A percentile compares a stretch with the other conserved stretches of the same genome.
These are phyloP conservation scores for Xylaria longipes DNA, from an alignment of 495 filamentous ascomycete species.

Conservation along the genomic window DNA sequence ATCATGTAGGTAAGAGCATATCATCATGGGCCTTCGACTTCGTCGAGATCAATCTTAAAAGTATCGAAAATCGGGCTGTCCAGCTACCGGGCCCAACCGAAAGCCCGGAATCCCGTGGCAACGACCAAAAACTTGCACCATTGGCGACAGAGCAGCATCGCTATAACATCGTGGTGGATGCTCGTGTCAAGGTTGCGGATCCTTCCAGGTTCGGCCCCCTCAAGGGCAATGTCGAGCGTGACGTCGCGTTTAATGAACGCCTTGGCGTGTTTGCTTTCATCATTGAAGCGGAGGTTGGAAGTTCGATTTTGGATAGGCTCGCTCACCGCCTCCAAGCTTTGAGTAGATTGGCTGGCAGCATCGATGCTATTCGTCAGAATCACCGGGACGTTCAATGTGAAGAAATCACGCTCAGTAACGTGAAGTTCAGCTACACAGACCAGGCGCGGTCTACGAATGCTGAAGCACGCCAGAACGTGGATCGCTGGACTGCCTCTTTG, in stretches of 20 bases:
- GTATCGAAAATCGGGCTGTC: constrained; percentile 38
- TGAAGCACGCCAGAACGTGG: constrained; percentile 28
- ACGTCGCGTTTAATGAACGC: constrained; percentile 63
- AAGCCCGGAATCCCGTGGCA: constrained; percentile 20
- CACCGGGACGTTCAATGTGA: constrained; percentile 57
- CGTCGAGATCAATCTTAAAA: constrained; percentile 60
- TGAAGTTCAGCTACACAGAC: constrained; percentile 67
- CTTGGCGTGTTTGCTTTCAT: constrained; percentile 66
- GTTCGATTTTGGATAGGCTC: constrained; percentile 60
- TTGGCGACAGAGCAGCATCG: constrained; percentile 39
- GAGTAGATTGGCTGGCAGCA: constrained; percentile 67
- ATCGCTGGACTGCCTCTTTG: constrained; percentile 48
- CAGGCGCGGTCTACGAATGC: constrained; percentile 24
- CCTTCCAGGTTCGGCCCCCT: constrained; percentile 54
- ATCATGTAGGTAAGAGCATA: constrained; percentile 26
- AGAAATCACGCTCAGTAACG: constrained; percentile 62
- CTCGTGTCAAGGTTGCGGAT: constrained; percentile 45
- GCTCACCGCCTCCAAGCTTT: constrained; percentile 63
- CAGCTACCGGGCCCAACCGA: constrained; percentile 24
- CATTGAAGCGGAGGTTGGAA: constrained; percentile 63
- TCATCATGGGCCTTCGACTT: constrained; percentile 60
- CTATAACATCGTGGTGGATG: constrained; percentile 46
- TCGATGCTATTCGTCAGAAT: constrained; percentile 63
- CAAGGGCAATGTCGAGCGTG: constrained; percentile 58
- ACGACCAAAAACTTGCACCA: constrained; percentile 29